These are phyloP conservation scores for Colletotrichum tropicicola DNA, from an alignment of 2,329 filamentous ascomycete genomes.

Conservation along the genomic window DNA sequence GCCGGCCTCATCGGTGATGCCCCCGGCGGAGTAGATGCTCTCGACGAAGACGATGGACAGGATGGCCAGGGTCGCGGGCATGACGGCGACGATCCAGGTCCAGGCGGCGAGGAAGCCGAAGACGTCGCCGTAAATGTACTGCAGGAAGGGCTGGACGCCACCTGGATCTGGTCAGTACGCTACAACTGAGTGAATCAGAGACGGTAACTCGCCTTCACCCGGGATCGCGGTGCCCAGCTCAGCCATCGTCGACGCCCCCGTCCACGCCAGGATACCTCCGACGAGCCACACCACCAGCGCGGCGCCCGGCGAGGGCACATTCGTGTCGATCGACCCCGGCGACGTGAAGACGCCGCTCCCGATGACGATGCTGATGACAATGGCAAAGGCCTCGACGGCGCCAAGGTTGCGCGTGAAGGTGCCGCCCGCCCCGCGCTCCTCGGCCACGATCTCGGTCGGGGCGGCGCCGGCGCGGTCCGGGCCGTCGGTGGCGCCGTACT, in stretches of 20 bases:
- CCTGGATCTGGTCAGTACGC: constrained; percentile 39
- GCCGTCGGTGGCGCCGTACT: constrained; percentile 19
- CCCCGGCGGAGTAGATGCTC: constrained; percentile 63
- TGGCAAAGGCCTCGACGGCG: constrained; percentile 61
- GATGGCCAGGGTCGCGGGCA: constrained; percentile 71
- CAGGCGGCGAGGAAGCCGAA: constrained; percentile 71
- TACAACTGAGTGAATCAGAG: not conserved
- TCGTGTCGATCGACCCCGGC: constrained; percentile 69
- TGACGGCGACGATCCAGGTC: constrained; percentile 72
- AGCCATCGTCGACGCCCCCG: constrained; percentile 68
- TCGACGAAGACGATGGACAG: constrained; percentile 71
- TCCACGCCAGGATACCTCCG: constrained; percentile 70
- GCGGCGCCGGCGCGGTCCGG: constrained; percentile 1
- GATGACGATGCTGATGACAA: constrained; percentile 71
- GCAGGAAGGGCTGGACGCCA: constrained; percentile 70
- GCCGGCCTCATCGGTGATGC: constrained; percentile 53
- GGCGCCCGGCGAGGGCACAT: constrained; percentile 68
- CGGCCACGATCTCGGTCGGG: constrained; percentile 8
- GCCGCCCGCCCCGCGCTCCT: constrained; percentile 26
- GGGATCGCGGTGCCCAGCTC: constrained; percentile 72
- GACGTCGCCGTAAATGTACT: constrained; percentile 67
- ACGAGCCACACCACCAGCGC: constrained; percentile 69
- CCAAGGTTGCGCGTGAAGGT: constrained; percentile 56
- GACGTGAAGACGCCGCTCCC: constrained; percentile 73
- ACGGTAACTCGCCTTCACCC: constrained; percentile 57